These are phyloP conservation scores for Zanthoxylum bungeanum DNA, from an alignment of 345 rosid species.

Conservation along the genomic window DNA sequence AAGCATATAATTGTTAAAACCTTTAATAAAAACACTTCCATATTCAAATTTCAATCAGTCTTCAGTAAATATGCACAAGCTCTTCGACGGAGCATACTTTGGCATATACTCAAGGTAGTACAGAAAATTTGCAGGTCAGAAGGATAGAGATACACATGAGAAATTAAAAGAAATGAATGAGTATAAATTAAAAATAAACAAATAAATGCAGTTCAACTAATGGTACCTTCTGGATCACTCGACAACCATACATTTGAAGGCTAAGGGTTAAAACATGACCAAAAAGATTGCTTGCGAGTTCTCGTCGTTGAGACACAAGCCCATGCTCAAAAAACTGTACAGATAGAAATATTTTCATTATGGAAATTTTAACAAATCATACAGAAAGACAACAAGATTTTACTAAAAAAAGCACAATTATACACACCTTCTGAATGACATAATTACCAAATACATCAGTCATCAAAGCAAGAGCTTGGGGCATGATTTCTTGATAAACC, in stretches of 20 bases:
- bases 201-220: not conserved
- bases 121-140: not conserved
- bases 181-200: not conserved
- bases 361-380: not conserved
- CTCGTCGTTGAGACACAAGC: conserved; percentile 53
- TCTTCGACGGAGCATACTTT: not conserved
- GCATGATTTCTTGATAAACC: conserved; percentile 62
- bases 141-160: no score
- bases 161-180: not conserved
- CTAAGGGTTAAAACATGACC: conserved; percentile 56
- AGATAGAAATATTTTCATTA: conserved; percentile 3
- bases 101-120: not conserved
- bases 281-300: conserved; percentile 46
- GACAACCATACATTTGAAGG: conserved; percentile 72
- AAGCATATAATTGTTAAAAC: conserved; percentile 16
- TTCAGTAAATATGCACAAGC: not conserved
- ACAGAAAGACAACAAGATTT: not conserved
- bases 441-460: conserved; percentile 74
- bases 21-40: not conserved
- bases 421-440: conserved; percentile 59
- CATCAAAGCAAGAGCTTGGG: conserved; percentile 59
- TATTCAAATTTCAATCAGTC: no score
- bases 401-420: conserved; percentile 1
- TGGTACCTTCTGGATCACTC: conserved; percentile 66
- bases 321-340: conserved; percentile 68